Percentiles rank a stretch among this genome's conserved stretches.
phyloP scores from a whole-genome alignment of 140 eudicot species.

The Anethum foeniculum region DNA sequence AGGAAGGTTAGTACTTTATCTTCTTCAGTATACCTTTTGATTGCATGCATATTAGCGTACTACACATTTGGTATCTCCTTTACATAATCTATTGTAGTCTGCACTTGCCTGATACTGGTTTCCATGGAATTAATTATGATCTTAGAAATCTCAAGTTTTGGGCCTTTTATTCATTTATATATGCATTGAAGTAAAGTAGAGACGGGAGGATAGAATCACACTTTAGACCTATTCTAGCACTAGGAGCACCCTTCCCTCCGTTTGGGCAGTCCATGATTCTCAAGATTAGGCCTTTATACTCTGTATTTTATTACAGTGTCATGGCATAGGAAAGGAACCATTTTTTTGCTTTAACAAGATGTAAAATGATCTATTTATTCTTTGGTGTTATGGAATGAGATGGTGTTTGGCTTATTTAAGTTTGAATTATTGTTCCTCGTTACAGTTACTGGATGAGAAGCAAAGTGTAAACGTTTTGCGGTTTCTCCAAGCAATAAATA shows the following conservation, averaged over 20 bases:
- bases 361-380: neutral
- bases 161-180: neutral
- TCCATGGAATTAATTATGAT: neutral
- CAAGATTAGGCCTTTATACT: neutral
- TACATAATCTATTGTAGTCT: neutral
- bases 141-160: neutral
- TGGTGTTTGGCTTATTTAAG: neutral
- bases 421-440: neutral
- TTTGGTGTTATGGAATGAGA: neutral
- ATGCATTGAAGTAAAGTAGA: neutral
- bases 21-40: neutral
- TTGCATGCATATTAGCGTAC: neutral
- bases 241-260: neutral
- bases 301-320: neutral
- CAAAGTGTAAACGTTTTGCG: conserved; percentile 64
- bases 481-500: conserved; percentile 69
- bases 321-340: neutral
- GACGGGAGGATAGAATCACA: neutral
- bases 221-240: conserved; percentile 1
- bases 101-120: neutral
- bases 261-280: neutral
- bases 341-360: neutral
- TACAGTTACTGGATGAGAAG: conserved; percentile 75
- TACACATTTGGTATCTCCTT: neutral
- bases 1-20: conserved; percentile 55